A percentile compares a stretch with the other conserved stretches of the same genome.
These are phyloP conservation scores for Gryganskiella cystojenkinii DNA, from an alignment of 192 early-diverging fungal species.

Conservation along the genomic window DNA sequence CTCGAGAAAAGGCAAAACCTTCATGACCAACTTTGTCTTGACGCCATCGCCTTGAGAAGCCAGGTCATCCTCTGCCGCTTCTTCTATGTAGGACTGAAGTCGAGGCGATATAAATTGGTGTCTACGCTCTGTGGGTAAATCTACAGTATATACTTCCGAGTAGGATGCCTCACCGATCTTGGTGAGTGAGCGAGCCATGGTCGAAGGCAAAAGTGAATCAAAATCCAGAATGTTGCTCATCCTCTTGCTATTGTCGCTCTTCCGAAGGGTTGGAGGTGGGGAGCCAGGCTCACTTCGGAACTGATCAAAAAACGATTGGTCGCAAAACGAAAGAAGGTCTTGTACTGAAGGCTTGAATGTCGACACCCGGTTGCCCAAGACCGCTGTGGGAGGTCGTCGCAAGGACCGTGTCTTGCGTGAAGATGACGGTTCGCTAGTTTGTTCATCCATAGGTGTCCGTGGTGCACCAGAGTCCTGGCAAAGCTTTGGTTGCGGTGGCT, in stretches of 20 bases:
- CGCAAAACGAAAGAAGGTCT: slow-evolving; percentile 33
- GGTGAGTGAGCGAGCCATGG: slow-evolving; percentile 13
- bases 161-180: slow-evolving; percentile 92
- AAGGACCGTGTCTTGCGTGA: slow-evolving; percentile 17
- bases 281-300: not conserved
- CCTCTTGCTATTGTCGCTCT: not conserved
- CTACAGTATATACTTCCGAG: slow-evolving; percentile 78
- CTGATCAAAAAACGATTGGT: slow-evolving; percentile 41
- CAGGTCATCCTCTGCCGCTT: slow-evolving; percentile 38
- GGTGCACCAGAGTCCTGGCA: not conserved
- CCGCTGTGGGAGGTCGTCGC: slow-evolving; percentile 19
- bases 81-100: slow-evolving; percentile 16
- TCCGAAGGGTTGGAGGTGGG: too few relatives aligned
- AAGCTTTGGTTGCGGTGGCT: not conserved
- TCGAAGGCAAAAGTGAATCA: slow-evolving; percentile 27
- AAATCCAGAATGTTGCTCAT: slow-evolving; percentile 23
- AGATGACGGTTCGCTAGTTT: not conserved
- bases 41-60: slow-evolving; percentile 46
- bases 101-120: slow-evolving; percentile 27
- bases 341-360: slow-evolving; percentile 26
- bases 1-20: slow-evolving; percentile 83
- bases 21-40: slow-evolving; percentile 70
- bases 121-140: slow-evolving; percentile 18
- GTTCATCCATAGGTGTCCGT: too few relatives aligned
- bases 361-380: slow-evolving; percentile 8